Conservation (phyloP, 2,329 filamentous ascomycete genomes). For the Cyanodermella asteris region DNA sequence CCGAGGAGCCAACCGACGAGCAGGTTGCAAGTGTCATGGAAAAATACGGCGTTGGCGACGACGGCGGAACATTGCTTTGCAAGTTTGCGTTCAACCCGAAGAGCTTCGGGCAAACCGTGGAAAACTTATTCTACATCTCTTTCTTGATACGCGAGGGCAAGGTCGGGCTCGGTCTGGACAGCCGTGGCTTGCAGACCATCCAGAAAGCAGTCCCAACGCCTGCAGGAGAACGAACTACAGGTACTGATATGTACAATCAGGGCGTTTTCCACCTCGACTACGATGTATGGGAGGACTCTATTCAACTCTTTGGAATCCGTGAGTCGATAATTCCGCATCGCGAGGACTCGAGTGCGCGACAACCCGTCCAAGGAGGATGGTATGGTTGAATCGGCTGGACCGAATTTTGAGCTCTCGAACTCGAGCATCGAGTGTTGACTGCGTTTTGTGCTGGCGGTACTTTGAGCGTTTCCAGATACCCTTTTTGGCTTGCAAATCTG, state of each 20-base stretch:
- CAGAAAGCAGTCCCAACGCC: constrained; percentile 12
- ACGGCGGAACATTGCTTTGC: constrained; percentile 56
- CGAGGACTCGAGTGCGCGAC: constrained; percentile 34
- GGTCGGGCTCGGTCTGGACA: constrained; percentile 51
- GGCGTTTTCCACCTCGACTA: constrained; percentile 78
- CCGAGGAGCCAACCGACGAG: constrained; percentile 15
- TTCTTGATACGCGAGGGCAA: constrained; percentile 79
- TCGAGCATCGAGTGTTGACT: too few species aligned
- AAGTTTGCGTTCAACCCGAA: constrained; percentile 74
- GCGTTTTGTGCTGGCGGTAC: too few species aligned
- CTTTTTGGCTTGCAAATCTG: too few species aligned
- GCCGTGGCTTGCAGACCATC: constrained; percentile 53
- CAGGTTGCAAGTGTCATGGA: constrained; percentile 34
- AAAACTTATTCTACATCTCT: constrained; percentile 92
- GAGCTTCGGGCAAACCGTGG: constrained; percentile 84
- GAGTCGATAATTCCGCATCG: constrained; percentile 72
- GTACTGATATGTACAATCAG: constrained; percentile 58
- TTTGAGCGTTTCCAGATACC: too few species aligned
- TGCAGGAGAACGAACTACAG: constrained; percentile 22
- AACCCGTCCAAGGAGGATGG: constrained; percentile 37
- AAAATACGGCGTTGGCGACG: constrained; percentile 40
- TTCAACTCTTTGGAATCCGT: constrained; percentile 53
- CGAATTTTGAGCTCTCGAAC: too few species aligned
- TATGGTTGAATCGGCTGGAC: too few species aligned
- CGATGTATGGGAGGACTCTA: constrained; percentile 57